These are phyloP conservation scores for Colletotrichum abscissum DNA, from an alignment of 2,329 filamentous ascomycete genomes.

Conservation along the genomic window DNA sequence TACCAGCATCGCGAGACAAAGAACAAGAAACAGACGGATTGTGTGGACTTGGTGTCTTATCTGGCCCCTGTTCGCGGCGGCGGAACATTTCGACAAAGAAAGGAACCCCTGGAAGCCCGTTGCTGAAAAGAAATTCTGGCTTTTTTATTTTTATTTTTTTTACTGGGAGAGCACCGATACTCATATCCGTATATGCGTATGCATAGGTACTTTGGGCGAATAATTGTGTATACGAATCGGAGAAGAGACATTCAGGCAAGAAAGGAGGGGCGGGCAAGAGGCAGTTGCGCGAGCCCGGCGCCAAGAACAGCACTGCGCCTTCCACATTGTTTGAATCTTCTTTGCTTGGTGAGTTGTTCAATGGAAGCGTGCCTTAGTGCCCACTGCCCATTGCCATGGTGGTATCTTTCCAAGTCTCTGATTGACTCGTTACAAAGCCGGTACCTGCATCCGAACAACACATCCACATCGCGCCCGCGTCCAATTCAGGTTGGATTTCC, in stretches of 20 bases:
- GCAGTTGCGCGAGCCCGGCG: neutral
- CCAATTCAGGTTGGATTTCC: neutral
- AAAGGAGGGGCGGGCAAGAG: neutral
- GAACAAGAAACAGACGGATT: neutral
- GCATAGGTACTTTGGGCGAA: too few species aligned
- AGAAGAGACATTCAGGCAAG: too few species aligned
- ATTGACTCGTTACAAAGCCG: slow-evolving; percentile 18
- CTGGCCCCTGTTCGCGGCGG: neutral
- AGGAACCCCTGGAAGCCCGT: neutral
- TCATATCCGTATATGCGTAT: too few species aligned
- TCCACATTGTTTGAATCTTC: neutral
- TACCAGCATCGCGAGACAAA: neutral
- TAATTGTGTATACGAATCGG: too few species aligned
- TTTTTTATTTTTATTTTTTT: too few species aligned
- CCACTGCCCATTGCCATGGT: neutral
- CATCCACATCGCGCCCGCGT: slow-evolving; percentile 11
- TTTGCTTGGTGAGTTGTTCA: neutral
- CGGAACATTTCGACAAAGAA: neutral
- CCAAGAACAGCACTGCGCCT: neutral
- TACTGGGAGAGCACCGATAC: neutral
- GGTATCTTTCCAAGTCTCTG: neutral
- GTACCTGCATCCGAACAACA: slow-evolving; percentile 37
- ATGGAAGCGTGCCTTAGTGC: too few species aligned
- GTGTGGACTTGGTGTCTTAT: neutral
- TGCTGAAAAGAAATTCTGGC: neutral